Percentiles rank a stretch among this genome's conserved stretches.
These are phyloP conservation scores for peach (Prunus persica) DNA, from an alignment of 306 rosid species.

Conservation along the genomic window Prunus_persica_NCBIv2 NC_034013.1:9557001-9557500, in stretches of 20 bases:
- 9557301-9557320: conserved; percentile 44
- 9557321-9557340: conserved; percentile 43
- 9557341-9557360: conserved; percentile 38
- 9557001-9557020: conserved; percentile 85
- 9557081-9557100: conserved; percentile 78
- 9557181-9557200: conserved; percentile 67
- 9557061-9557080: conserved; percentile 90
- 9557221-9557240: conserved; percentile 96
- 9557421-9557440: conserved; percentile 78
- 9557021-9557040: conserved; percentile 80
- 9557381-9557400: conserved; percentile 46
- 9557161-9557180: conserved; percentile 97
- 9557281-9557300: conserved; percentile 47
- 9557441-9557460: conserved; percentile 79
- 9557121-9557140: conserved; percentile 74
- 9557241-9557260: conserved; percentile 96
- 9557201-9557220: conserved; percentile 86
- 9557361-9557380: conserved; percentile 44
- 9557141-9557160: conserved; percentile 85
- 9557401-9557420: conserved; percentile 60
- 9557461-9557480: conserved; percentile 69
- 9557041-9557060: conserved; percentile 77
- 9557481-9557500: conserved; percentile 78
- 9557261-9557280: conserved; percentile 81
- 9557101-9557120: conserved; percentile 94